Conservation (phyloP, 768 basidiomycete species). For the Leccinum truebloodii region DNA sequence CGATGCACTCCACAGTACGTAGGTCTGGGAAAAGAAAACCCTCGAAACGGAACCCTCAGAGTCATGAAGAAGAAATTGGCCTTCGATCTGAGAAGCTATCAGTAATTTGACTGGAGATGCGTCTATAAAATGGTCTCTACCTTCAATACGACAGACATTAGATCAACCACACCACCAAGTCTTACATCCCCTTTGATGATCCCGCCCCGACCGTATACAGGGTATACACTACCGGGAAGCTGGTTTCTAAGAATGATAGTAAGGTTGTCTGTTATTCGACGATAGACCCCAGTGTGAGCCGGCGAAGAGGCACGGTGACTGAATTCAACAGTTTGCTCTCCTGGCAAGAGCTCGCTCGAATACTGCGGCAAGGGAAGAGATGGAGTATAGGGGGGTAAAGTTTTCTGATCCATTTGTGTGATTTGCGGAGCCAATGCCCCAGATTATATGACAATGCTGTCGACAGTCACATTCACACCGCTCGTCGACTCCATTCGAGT, state of each 20-base stretch:
- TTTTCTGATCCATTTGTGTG: constrained; percentile 11
- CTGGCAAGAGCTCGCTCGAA: constrained; percentile 48
- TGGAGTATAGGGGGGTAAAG: constrained; percentile 52
- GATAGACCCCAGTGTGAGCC: constrained; percentile 22
- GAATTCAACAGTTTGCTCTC: constrained; percentile 52
- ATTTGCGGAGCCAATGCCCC: not conserved
- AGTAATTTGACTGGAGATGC: not conserved
- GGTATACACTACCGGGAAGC: constrained; percentile 21
- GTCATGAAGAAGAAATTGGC: constrained; percentile 18
- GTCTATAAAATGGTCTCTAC: constrained; percentile 8
- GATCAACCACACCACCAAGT: constrained; percentile 12
- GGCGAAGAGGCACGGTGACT: constrained; percentile 29
- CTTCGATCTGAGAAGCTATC: constrained; percentile 24
- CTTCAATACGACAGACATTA: constrained; percentile 26
- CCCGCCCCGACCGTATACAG: constrained; percentile 21
- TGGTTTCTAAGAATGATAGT: constrained; percentile 28
- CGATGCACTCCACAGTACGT: constrained; percentile 21
- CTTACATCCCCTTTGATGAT: constrained; percentile 28
- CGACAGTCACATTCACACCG: not conserved
- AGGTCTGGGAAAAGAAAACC: constrained; percentile 19
- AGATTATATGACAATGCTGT: not conserved
- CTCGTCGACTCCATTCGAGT: constrained; percentile 3
- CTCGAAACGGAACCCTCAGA: constrained; percentile 15
- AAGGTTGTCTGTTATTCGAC: constrained; percentile 31
- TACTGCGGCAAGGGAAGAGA: constrained; percentile 56